Evolutionary conservation across 2,329 filamentous ascomycete genomes (phyloP), one percentile per base, ranked within the genome.

Genomic region (Helotiales sp.): DNA sequence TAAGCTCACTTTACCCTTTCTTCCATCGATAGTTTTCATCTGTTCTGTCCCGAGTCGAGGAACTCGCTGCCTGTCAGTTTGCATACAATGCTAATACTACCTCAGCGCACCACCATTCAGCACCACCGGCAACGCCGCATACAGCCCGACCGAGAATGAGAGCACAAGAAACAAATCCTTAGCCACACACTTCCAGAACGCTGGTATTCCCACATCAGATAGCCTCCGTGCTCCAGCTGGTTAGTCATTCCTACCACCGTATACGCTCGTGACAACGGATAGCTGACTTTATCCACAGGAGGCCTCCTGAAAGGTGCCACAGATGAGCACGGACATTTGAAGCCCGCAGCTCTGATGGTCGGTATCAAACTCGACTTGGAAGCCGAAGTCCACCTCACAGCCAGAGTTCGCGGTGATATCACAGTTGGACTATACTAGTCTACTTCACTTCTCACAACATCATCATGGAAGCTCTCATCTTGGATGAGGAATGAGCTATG

Each of bases 341-440:
- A 83, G 72, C 72, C 79, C 38, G 81, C 83, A 4, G 82, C 81
- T 1, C 75, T 86, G 42, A 76, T 85, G 65, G 76, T 86, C 34
- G 83, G 83, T 55, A 85, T 86, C 74, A 85, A 86, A 75, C 75
- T 86, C 33, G 83, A 86, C 67, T 72, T 86, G 19, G 83, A 86
- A 69, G 83, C 83, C 13, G 83, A 86, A 69, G 80, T 86, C 42
- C 82, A 86, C 69, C 71, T 86, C 62, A 86, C 82, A 17, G 83
- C 83, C 49, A 72, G 83, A 52, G 76, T 86, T 59, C 76, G 81
- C 47, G 83, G 83, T 76, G 83, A 86, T 69, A 84, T 86, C 66
- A 78, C 79, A 19, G 78, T 86, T 61, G 82, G 81, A 46, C 71
- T 85, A 65, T 84, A 84, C 70, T 84, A 74, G 19, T 44, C 40